Evolutionary conservation across 805 yeast genomes (phyloP).

Genomic region (Ogataea degrootiae): DNA sequence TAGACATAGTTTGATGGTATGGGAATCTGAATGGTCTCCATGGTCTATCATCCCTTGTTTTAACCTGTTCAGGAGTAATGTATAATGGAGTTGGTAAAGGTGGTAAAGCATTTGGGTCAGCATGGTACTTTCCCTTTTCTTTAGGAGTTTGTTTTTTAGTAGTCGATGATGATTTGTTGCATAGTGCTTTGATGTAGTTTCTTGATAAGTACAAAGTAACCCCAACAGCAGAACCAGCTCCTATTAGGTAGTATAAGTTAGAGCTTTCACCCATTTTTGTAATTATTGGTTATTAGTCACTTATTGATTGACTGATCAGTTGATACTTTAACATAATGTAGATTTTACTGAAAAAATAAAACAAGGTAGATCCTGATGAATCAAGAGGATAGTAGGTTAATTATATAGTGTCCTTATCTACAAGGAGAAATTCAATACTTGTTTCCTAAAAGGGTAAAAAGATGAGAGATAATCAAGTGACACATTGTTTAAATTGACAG

Average conservation of each 20-base stretch:
- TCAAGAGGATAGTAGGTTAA: no score
- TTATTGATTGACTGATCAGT: not conserved
- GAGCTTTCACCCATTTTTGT: conserved; percentile 6
- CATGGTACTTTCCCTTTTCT: conserved; percentile 17
- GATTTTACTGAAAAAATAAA: not conserved
- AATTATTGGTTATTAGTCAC: no score
- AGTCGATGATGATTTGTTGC: not conserved
- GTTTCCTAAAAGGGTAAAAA: conserved; percentile 19
- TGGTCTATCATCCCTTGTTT: conserved; percentile 65
- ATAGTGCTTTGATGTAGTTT: conserved; percentile 9
- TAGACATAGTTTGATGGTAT: conserved; percentile 75
- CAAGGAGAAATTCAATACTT: not conserved
- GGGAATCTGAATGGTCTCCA: conserved; percentile 84
- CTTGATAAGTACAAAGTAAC: conserved; percentile 15
- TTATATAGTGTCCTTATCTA: not conserved
- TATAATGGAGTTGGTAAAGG: conserved; percentile 53
- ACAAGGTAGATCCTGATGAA: not conserved
- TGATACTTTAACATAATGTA: no score
- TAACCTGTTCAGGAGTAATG: conserved; percentile 64
- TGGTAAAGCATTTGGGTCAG: conserved; percentile 25
- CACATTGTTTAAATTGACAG: no score
- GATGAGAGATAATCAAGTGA: conserved; percentile 4
- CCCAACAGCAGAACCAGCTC: conserved; percentile 24
- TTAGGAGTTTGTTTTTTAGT: conserved; percentile 6
- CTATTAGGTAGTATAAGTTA: conserved; percentile 14